Evolutionary conservation across 495 filamentous ascomycete genomes (phyloP).

Genomic region (Podospora pseudocomata): DNA sequence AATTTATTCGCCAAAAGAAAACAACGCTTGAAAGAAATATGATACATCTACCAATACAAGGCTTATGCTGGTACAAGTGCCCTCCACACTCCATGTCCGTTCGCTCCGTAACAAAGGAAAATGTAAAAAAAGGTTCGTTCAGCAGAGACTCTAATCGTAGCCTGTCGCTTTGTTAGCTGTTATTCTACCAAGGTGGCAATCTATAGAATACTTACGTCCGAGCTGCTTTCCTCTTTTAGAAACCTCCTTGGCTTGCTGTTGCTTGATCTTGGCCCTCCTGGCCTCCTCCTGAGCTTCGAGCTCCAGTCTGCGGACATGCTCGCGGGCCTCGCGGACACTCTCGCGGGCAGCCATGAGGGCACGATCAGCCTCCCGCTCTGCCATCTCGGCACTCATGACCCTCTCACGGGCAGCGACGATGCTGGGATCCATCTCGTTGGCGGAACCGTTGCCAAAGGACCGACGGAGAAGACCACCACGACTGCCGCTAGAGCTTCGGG

Average conservation of each 20-base stretch:
- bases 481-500: conserved; percentile 21
- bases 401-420: conserved; percentile 56
- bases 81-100: not conserved
- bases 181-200: not conserved
- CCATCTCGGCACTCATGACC: conserved; percentile 54
- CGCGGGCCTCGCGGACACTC: conserved; percentile 57
- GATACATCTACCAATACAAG: not conserved
- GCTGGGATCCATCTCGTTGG: conserved; percentile 51
- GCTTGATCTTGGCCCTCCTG: conserved; percentile 60
- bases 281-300: conserved; percentile 61
- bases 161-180: not conserved
- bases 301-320: conserved; percentile 60
- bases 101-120: not conserved
- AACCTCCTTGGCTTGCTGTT: conserved; percentile 58
- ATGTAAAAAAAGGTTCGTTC: not conserved
- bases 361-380: conserved; percentile 60
- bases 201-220: conserved; percentile 49
- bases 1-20: conserved; percentile 1
- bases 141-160: not conserved
- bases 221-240: conserved; percentile 63
- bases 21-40: not conserved
- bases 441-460: conserved; percentile 44
- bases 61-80: not conserved
- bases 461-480: conserved; percentile 38
- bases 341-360: conserved; percentile 54